Percentiles rank a stretch among this genome's conserved stretches.
Evolutionary conservation across 2,329 filamentous ascomycete genomes (phyloP).

Genomic region (Fusarium verticillioides): DNA sequence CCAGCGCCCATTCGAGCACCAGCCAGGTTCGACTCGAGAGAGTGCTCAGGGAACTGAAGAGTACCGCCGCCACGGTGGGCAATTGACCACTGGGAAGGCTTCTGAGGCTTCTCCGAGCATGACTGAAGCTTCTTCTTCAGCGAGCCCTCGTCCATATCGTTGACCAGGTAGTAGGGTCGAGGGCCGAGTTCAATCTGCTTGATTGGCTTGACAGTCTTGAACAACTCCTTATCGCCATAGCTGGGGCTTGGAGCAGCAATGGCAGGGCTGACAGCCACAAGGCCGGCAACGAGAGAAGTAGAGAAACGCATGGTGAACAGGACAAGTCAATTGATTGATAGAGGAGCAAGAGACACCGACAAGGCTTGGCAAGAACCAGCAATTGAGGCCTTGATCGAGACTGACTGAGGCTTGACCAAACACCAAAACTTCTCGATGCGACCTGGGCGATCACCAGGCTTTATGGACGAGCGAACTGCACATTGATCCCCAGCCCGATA

Average conservation of each 20-base stretch:
- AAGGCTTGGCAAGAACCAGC: slow-evolving; percentile 4
- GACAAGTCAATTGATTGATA: slow-evolving; percentile 15
- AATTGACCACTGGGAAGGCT: slow-evolving; percentile 66
- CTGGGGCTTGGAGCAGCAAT: slow-evolving; percentile 43
- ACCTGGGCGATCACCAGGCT: slow-evolving; percentile 21
- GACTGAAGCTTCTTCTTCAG: slow-evolving; percentile 69
- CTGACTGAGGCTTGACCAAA: slow-evolving; percentile 23
- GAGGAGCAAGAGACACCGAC: background rate
- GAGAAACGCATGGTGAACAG: slow-evolving; percentile 48
- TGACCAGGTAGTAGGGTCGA: slow-evolving; percentile 71
- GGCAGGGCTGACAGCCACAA: slow-evolving; percentile 45
- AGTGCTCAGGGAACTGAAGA: slow-evolving; percentile 73
- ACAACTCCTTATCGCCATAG: slow-evolving; percentile 22
- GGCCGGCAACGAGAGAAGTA: slow-evolving; percentile 45
- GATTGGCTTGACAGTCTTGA: slow-evolving; percentile 55
- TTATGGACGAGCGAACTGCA: slow-evolving; percentile 27
- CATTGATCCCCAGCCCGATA: slow-evolving; percentile 30
- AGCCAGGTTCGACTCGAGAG: slow-evolving; percentile 66
- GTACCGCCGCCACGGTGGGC: slow-evolving; percentile 71
- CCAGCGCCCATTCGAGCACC: slow-evolving; percentile 75
- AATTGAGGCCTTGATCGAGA: slow-evolving; percentile 18
- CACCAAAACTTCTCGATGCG: background rate
- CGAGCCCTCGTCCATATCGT: slow-evolving; percentile 69
- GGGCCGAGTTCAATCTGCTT: slow-evolving; percentile 68
- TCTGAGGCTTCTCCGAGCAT: slow-evolving; percentile 66